A percentile compares a stretch with the other conserved stretches of the same genome.
These are phyloP conservation scores for Penicillium bialowiezense DNA, from an alignment of 495 filamentous ascomycete species.

Conservation along the genomic window DNA sequence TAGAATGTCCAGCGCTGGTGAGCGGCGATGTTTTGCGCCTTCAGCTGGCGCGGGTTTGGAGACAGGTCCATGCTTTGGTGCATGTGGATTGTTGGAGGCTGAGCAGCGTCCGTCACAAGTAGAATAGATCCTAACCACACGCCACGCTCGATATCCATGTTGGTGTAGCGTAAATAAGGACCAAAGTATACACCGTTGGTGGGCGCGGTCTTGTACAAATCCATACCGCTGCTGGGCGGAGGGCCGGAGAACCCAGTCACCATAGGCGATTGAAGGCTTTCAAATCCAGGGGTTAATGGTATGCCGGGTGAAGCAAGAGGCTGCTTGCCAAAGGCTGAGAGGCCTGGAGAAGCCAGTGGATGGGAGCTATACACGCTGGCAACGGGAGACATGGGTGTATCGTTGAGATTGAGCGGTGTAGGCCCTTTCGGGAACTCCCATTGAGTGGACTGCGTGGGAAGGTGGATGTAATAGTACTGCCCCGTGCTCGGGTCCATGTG, in stretches of 20 bases:
- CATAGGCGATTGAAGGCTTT: slow-evolving; percentile 71
- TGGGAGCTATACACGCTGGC: slow-evolving; percentile 73
- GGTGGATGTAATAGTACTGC: slow-evolving; percentile 98
- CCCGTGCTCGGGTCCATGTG: slow-evolving; percentile 93
- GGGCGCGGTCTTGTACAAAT: slow-evolving; percentile 87
- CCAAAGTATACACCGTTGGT: slow-evolving; percentile 99
- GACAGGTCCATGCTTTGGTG: slow-evolving; percentile 88
- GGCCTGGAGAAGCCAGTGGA: slow-evolving; percentile 67
- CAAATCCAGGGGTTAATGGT: slow-evolving; percentile 68
- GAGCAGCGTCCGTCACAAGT: slow-evolving; percentile 85
- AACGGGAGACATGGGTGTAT: slow-evolving; percentile 75
- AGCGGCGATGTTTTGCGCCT: slow-evolving; percentile 75
- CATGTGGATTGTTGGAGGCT: slow-evolving; percentile 94
- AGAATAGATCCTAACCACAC: slow-evolving; percentile 82
- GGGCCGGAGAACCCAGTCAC: slow-evolving; percentile 72
- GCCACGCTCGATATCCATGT: slow-evolving; percentile 93
- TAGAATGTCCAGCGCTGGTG: slow-evolving; percentile 96
- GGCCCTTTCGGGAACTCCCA: slow-evolving; percentile 98
- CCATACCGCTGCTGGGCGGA: slow-evolving; percentile 81
- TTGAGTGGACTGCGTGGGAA: slow-evolving; percentile 92
- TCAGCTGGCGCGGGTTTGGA: slow-evolving; percentile 87
- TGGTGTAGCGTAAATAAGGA: slow-evolving; percentile 90
- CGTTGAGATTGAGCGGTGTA: slow-evolving; percentile 75
- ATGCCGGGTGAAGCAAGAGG: slow-evolving; percentile 75
- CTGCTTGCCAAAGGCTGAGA: slow-evolving; percentile 71